These are phyloP conservation scores for Kalmusia sp. DNA, from an alignment of 2,329 filamentous ascomycete species.

Conservation along the genomic window DNA sequence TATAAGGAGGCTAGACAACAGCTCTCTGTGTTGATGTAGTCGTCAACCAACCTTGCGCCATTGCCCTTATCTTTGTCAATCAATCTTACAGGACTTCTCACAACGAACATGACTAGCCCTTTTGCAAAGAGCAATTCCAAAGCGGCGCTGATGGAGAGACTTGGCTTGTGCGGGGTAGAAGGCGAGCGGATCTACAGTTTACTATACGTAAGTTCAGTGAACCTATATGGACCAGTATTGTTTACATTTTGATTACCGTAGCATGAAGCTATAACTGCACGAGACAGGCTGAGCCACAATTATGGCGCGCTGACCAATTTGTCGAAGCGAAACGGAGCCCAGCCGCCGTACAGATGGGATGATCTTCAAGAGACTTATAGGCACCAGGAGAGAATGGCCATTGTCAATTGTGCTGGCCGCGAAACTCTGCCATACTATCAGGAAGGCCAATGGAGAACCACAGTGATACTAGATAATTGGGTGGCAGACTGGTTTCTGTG, in stretches of 20 bases:
- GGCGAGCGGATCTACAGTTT: constrained; percentile 49
- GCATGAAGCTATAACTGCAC: constrained; percentile 53
- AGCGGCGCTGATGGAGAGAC: constrained; percentile 50
- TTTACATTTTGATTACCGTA: constrained; percentile 22
- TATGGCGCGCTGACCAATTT: constrained; percentile 49
- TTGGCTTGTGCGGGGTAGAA: constrained; percentile 42
- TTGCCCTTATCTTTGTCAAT: background rate
- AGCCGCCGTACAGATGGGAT: constrained; percentile 53
- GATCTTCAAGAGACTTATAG: constrained; percentile 58
- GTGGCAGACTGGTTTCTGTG: constrained; percentile 60
- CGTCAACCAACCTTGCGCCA: background rate
- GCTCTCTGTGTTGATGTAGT: no score
- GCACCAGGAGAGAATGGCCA: constrained; percentile 52
- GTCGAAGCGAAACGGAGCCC: constrained; percentile 37
- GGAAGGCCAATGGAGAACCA: constrained; percentile 49
- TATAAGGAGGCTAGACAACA: background rate
- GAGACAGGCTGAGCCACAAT: constrained; percentile 50
- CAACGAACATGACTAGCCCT: constrained; percentile 25
- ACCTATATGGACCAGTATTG: constrained; percentile 10
- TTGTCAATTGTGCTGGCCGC: constrained; percentile 49
- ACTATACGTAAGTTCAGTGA: constrained; percentile 46
- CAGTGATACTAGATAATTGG: constrained; percentile 56
- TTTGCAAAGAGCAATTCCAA: constrained; percentile 56
- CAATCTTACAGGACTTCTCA: background rate
- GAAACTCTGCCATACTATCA: constrained; percentile 52